Evolutionary conservation across 225 moss, liverwort and hornwort species (phyloP), one percentile per base, ranked within the genome.

Genomic region (Polytrichum formosum): DNA sequence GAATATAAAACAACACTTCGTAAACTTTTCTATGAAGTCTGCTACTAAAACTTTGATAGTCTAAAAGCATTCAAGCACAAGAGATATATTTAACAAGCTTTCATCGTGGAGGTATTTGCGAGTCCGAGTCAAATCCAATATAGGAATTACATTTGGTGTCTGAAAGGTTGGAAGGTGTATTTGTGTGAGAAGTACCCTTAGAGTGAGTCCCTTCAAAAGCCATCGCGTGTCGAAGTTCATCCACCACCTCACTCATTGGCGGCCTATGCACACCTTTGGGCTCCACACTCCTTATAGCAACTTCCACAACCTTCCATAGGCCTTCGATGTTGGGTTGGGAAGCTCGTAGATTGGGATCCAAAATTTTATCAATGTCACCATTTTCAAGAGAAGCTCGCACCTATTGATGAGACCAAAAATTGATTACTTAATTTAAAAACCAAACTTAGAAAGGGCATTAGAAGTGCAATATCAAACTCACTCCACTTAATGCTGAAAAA

Each of bases 241-340:
- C 29, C 31, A 87, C 78, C 29, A 89, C 78, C 7, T 82, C 72
- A 30, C 2, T 23, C 83, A 85, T 91, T 6, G 79, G 75, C 0
- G 89, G 85, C 26, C 91, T 74, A 55, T 69, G 71, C 21, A 26
- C 28, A 25, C 84, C 20, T 17, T 79, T 65, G 5, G 74, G 80
- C 64, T 93, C 79, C 76, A 88, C 82, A 67, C 91, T 71, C 2
- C 58, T 56, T 69, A 86, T 61, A 31, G 88, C 86, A 61, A 88
- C 72, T 46, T 88, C 85, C 16, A 83, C 81, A 23, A 88, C 17
- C 55, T 78, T 88, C 91, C 88, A 88, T 0, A 88, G 33, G 2
- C 76, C 62, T n/a, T 82, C 78, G 1, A 61, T 58, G 10, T 62
- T 67, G 55, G 70, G 74, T 26, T 62, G 27, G 26, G 64, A 82